Evolutionary conservation across 306 rosid species (phyloP), one percentile per base, ranked within the genome.

Genomic region (Glycine latifolia): DNA sequence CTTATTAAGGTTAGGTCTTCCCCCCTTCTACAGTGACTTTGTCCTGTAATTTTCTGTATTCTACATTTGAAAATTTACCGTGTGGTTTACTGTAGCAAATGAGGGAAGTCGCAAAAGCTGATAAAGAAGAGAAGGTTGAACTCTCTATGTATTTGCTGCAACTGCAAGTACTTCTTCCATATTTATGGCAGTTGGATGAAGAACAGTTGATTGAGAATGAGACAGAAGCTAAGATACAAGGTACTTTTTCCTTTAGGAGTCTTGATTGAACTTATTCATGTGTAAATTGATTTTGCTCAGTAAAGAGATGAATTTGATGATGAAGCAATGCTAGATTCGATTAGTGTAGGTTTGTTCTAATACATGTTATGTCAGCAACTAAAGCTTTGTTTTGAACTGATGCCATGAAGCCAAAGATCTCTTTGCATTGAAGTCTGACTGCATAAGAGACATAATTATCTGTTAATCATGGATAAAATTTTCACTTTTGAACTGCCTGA

Each of bases 171-270:
- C 86, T 95, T 75, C 88, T 95, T 82, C 97, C 97, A 5, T 81
- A 76, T 86, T 20, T 95, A 69, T 86, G 76, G 74, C 87, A 77
- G 56, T 76, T 95, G 54, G 83, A 73, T 73, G 92, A 89, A 72
- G 95, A 95, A 73, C 97, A 93, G 78, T 62, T 47, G 82, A 37
- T 20, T 17, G 97, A 95, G 90, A 84, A 75, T 63, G 73, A 81
- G 59, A 16, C 79, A 47, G 98, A 92, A 84, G 94, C 98, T 12
- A 87, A 81, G 63, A 82, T 83, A 87, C 89, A 80, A 85, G 98
- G 98, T 92, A 77, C 66, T 8, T 63, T 8, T 73, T 79, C 50
- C 54, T 8, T 61, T 48, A 12, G 47, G 44, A 3, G 52, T 58
- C 60, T 52, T 48, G 55, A 35, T 33, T 7, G 46, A 70, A 77